Evolutionary conservation across 192 early-diverging fungal genomes (phyloP).

Genomic region (Spinellus fusiger): DNA sequence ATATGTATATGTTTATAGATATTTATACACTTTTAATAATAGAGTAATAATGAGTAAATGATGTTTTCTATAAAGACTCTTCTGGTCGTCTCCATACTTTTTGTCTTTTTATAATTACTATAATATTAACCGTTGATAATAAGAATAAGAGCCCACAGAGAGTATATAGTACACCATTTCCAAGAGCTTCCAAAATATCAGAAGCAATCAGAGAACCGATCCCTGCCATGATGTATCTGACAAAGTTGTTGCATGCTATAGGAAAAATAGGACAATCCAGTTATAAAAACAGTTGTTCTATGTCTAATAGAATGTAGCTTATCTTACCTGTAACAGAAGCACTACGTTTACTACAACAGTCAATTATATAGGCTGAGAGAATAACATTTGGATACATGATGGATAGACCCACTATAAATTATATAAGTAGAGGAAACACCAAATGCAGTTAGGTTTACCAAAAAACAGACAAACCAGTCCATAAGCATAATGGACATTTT

Average conservation of each 20-base stretch:
- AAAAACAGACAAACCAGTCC: slow-evolving; percentile 23
- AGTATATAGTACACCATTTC: slow-evolving; percentile 28
- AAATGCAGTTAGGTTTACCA: slow-evolving; percentile 5
- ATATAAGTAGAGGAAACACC: neutral
- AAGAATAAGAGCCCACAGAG: slow-evolving; percentile 6
- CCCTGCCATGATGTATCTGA: slow-evolving; percentile 25
- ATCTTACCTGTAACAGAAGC: slow-evolving; percentile 29
- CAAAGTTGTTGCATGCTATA: slow-evolving; percentile 31
- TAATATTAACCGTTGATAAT: no score
- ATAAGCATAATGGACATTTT: slow-evolving; percentile 28
- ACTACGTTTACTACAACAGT: slow-evolving; percentile 20
- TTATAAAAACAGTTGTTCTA: neutral
- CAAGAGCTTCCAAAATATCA: slow-evolving; percentile 15
- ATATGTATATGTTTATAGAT: no score
- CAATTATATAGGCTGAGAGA: slow-evolving; percentile 32
- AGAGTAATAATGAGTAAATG: no score
- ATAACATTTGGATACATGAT: slow-evolving; percentile 26
- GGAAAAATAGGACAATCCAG: neutral
- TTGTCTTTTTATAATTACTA: no score
- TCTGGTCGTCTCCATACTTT: no score
- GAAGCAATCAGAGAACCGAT: slow-evolving; percentile 29
- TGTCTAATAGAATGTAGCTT: neutral
- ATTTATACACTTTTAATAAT: no score
- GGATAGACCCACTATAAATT: slow-evolving; percentile 18
- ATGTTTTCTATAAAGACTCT: no score